Base-by-base conservation (phyloP, 257 asterid genomes). In the Solanum habrochaites region DNA sequence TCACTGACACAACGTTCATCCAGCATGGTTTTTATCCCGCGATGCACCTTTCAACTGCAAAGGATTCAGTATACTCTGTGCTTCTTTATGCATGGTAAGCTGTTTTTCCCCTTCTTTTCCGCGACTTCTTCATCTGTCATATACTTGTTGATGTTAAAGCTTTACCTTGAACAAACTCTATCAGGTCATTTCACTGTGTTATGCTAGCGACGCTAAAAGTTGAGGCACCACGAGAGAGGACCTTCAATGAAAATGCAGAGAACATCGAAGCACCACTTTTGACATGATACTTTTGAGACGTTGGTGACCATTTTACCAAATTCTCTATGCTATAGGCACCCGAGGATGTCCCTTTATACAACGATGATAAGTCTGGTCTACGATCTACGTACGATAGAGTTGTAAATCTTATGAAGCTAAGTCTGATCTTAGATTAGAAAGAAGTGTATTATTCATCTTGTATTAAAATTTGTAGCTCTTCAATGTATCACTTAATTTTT, bases 41-140 rank as follows among this genome's bases (percentile, higher is more conserved):
- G 85, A 93, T n/a, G 96, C 99, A 11, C 99, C 99, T 58, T 97
- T 97, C 91, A 40, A 95, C 88, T 97, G 98, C 87, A 97, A 94
- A 90, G 99, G 99, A 85, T 97, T 97, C 93, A 95, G 99, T 85
- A 93, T 97, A 86, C 87, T 97, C 45, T 88, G 94, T 67, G 99
- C 99, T 29, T 94, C 98, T 73, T 81, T 93, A 25, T 92, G 97
- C 92, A 91, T 94, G 93, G 98, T 94, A 94, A 91, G 92, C 83
- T 40, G 60, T 21, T 3, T 16, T 37, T 5, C 62, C 5, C 4
- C 72, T 70, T 31, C 11, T n/a, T 23, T 67, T 39, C 71, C 6
- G 32, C 60, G 23, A 21, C 6, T 29, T 78, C 11, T 42, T 82
- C 85, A 6, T 42, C 1, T 83, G 52, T 71, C 29, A 56, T 52